A percentile compares a stretch with the other conserved stretches of the same genome.
phyloP scores from a whole-genome alignment of 805 yeast species.

The Brettanomyces custersianus region DNA sequence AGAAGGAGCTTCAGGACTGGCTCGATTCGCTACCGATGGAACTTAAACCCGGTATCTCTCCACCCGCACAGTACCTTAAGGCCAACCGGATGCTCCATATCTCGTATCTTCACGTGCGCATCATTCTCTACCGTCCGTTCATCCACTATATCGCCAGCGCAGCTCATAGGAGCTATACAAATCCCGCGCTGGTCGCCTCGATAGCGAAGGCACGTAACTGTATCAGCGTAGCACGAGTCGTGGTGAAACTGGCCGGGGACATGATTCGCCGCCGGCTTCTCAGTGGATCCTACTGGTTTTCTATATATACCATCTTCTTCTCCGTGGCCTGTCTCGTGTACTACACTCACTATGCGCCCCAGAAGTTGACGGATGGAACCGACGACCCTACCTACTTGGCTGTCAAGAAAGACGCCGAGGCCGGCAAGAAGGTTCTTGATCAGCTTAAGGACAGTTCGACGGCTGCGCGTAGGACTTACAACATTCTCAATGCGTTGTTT shows the following conservation, averaged over 20 bases:
- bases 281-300: slow-evolving; percentile 86
- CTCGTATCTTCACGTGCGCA: slow-evolving; percentile 67
- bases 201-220: slow-evolving; percentile 73
- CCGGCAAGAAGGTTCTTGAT: slow-evolving; percentile 68
- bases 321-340: slow-evolving; percentile 81
- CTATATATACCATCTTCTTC: slow-evolving; percentile 81
- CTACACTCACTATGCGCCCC: slow-evolving; percentile 51
- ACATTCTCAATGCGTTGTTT: slow-evolving; percentile 68
- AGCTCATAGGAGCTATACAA: slow-evolving; percentile 19
- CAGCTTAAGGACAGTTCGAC: slow-evolving; percentile 62
- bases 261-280: slow-evolving; percentile 65
- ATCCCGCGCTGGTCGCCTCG: slow-evolving; percentile 43
- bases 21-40: slow-evolving; percentile 59
- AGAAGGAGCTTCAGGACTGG: slow-evolving; percentile 66
- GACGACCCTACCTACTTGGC: slow-evolving; percentile 44
- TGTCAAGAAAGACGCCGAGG: slow-evolving; percentile 68
- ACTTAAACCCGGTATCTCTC: slow-evolving; percentile 62
- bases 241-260: slow-evolving; percentile 70
- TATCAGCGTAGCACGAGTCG: slow-evolving; percentile 74
- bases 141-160: slow-evolving; percentile 72
- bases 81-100: slow-evolving; percentile 70
- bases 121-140: slow-evolving; percentile 79
- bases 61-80: slow-evolving; percentile 55
- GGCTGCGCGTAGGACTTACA: slow-evolving; percentile 75
- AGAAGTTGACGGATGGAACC: slow-evolving; percentile 25